Conservation (phyloP, 768 basidiomycete species). For the Kondoa subrosea region DNA sequence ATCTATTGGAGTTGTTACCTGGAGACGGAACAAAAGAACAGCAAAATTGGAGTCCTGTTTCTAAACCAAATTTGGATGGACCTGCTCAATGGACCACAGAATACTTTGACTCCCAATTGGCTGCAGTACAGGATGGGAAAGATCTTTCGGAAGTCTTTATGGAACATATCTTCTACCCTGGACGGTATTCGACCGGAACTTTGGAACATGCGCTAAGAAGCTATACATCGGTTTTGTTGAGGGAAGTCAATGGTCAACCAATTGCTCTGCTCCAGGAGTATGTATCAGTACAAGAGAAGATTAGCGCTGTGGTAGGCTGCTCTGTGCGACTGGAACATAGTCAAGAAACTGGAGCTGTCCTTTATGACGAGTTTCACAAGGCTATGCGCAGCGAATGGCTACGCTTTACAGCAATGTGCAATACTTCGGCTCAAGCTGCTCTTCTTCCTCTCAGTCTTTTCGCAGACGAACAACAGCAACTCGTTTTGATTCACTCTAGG, state of each 20-base stretch:
- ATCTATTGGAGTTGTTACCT: background rate
- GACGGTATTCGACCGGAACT: constrained; percentile 67
- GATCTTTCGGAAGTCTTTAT: constrained; percentile 51
- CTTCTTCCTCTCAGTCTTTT: constrained; percentile 19
- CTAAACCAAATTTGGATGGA: background rate
- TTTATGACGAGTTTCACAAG: constrained; percentile 64
- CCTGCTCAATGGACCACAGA: constrained; percentile 43
- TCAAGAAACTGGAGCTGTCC: constrained; percentile 59
- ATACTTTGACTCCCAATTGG: constrained; percentile 70
- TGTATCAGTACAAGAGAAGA: constrained; percentile 51
- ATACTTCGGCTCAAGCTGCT: constrained; percentile 16
- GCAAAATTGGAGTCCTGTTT: background rate
- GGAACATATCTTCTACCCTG: constrained; percentile 65
- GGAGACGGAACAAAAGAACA: background rate
- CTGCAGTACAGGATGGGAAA: constrained; percentile 24
- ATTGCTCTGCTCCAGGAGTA: constrained; percentile 36
- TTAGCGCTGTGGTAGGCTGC: constrained; percentile 70
- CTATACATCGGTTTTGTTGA: constrained; percentile 53
- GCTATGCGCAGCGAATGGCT: constrained; percentile 86
- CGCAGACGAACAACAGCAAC: constrained; percentile 9
- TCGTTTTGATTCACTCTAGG: constrained; percentile 17
- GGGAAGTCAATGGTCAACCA: constrained; percentile 34
- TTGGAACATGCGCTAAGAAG: constrained; percentile 65
- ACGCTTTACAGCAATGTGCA: constrained; percentile 57
- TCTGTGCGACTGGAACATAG: constrained; percentile 57